Conservation (phyloP, 371 early-diverging fungal genomes). For the Syncephalastrum racemosum region DNA sequence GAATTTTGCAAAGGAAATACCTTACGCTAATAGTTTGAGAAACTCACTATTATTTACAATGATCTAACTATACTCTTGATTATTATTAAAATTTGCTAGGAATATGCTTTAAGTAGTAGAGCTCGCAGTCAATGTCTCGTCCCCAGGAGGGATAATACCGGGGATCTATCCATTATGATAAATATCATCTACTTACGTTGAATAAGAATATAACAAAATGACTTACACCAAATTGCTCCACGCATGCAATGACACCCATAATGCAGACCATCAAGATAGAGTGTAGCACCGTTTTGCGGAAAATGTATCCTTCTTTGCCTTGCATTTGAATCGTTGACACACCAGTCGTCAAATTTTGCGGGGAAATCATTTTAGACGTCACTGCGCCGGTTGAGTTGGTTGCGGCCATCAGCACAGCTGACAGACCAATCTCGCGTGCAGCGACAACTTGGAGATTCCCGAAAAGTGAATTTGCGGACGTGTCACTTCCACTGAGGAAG, state of each 20-base stretch:
- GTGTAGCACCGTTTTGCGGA: conserved; percentile 40
- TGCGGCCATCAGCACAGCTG: conserved; percentile 40
- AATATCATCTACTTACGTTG: too few species aligned
- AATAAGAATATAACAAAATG: too few species aligned
- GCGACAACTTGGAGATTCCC: conserved; percentile 50
- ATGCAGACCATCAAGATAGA: conserved; percentile 35
- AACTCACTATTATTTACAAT: too few species aligned
- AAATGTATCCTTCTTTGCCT: conserved; percentile 39
- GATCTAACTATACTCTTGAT: too few species aligned
- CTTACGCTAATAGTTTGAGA: too few species aligned
- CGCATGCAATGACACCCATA: conserved; percentile 37
- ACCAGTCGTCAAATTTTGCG: conserved; percentile 47
- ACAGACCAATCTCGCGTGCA: conserved; percentile 41
- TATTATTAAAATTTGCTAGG: too few species aligned
- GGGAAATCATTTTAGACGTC: conserved; percentile 46
- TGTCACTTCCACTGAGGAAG: conserved; percentile 45
- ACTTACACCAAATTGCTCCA: conserved; percentile 22
- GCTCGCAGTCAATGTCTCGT: too few species aligned
- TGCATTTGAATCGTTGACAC: conserved; percentile 41
- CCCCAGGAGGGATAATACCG: too few species aligned
- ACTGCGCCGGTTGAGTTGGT: conserved; percentile 45
- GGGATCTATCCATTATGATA: too few species aligned
- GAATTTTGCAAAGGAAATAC: too few species aligned
- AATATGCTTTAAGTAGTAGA: too few species aligned
- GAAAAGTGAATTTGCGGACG: conserved; percentile 35